A percentile compares a stretch with the other conserved stretches of the same genome.
phyloP scores from a whole-genome alignment of 164 flowering plant genomes.

The Vitis riparia region DNA sequence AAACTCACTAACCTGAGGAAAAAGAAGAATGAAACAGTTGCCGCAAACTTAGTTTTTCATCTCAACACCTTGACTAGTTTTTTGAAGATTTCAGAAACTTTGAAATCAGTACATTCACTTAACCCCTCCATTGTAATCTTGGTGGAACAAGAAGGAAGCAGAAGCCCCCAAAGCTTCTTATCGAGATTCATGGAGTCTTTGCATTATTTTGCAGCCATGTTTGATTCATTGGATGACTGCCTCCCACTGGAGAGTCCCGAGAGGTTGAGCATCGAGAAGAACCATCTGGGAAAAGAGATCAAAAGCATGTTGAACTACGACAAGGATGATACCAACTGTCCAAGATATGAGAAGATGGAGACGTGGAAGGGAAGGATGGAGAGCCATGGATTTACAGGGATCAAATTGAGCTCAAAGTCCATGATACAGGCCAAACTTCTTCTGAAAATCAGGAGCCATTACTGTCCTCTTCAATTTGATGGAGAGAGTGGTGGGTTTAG shows the following conservation, averaged over 20 bases:
- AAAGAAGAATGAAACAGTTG: constrained; percentile 60
- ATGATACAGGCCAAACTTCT: constrained; percentile 72
- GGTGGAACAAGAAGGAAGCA: constrained; percentile 63
- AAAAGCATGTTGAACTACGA: constrained; percentile 48
- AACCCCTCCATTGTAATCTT: constrained; percentile 52
- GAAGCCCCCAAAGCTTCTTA: constrained; percentile 46
- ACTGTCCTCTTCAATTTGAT: constrained; percentile 32
- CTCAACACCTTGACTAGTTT: constrained; percentile 34
- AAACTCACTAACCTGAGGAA: constrained; percentile 24
- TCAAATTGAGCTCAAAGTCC: constrained; percentile 51
- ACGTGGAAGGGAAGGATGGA: constrained; percentile 72
- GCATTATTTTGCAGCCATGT: constrained; percentile 76
- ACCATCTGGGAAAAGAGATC: constrained; percentile 67
- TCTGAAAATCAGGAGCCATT: constrained; percentile 58
- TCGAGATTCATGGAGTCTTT: constrained; percentile 76
- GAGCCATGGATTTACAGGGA: constrained; percentile 49
- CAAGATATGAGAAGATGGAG: constrained; percentile 46
- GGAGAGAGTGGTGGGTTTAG: constrained; percentile 54
- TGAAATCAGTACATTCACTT: constrained; percentile 38
- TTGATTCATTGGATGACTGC: constrained; percentile 71
- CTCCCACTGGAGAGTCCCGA: constrained; percentile 55
- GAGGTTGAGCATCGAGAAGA: constrained; percentile 66
- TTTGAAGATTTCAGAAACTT: constrained; percentile 41
- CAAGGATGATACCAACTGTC: constrained; percentile 19
- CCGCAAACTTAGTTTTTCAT: constrained; percentile 55